These are phyloP conservation scores for Aspergillus coremiiformis DNA, from an alignment of 495 filamentous ascomycete species.

Conservation along the genomic window DNA sequence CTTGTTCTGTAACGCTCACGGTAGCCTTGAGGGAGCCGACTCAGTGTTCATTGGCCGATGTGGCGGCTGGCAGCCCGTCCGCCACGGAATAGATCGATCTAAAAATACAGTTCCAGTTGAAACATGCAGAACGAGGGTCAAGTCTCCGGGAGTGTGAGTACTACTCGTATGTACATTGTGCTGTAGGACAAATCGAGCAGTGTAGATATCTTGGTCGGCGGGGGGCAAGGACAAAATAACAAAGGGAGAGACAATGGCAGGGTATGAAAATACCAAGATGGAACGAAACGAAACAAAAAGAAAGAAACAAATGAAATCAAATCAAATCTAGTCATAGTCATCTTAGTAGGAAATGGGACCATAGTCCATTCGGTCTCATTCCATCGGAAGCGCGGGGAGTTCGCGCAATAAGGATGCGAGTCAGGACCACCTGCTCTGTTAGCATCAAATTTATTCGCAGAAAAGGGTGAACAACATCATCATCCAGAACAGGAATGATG, in stretches of 20 bases:
- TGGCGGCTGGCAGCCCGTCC: slow-evolving; percentile 3
- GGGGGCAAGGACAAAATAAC: background rate
- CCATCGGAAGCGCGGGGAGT: background rate
- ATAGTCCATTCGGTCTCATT: background rate
- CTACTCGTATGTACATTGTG: no score
- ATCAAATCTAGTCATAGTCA: no score
- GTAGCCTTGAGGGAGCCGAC: background rate
- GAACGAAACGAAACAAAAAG: no score
- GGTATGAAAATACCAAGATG: no score
- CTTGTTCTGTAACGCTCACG: background rate
- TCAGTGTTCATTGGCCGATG: slow-evolving; percentile 5
- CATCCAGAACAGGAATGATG: background rate
- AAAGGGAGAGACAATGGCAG: background rate
- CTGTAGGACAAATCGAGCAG: no score
- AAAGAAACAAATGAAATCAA: no score
- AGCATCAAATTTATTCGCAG: background rate
- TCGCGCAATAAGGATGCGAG: background rate
- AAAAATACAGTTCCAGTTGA: background rate
- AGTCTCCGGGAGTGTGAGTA: background rate
- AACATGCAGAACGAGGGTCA: background rate
- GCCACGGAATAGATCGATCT: slow-evolving; percentile 3
- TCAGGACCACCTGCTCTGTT: background rate
- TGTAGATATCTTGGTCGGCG: no score
- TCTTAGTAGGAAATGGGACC: no score
- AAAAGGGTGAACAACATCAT: no score